Conservation (phyloP, 768 basidiomycete genomes). For the Pleurotus pulmonarius region DNA sequence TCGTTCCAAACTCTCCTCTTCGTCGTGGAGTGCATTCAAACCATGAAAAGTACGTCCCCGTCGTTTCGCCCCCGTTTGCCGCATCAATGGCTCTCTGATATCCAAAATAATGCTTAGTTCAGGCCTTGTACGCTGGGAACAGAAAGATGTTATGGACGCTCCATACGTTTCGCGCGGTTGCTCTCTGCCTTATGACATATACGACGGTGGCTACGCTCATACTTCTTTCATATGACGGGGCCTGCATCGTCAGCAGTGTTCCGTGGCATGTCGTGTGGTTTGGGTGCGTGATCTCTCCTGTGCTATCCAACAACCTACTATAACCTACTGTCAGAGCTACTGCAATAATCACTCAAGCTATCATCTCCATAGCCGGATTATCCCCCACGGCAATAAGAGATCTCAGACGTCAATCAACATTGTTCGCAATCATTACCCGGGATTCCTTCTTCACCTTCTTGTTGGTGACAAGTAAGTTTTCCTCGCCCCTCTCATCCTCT, state of each 20-base stretch:
- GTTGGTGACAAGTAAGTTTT: neutral
- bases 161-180: neutral
- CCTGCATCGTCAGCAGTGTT: neutral
- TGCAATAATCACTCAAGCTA: constrained; percentile 2
- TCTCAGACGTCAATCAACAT: neutral
- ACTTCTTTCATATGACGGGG: constrained; percentile 3
- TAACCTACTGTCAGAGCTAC: neutral
- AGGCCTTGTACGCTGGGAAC: neutral
- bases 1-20: constrained; percentile 1
- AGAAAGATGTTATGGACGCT: neutral
- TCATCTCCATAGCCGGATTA: neutral
- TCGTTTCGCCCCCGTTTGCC: neutral
- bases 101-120: neutral
- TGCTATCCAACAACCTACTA: neutral
- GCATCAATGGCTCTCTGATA: neutral
- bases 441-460: constrained; percentile 1
- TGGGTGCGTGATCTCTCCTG: neutral
- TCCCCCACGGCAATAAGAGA: neutral
- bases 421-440: constrained; percentile 1
- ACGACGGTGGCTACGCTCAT: neutral
- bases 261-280: constrained; percentile 5
- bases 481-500: too few relatives aligned
- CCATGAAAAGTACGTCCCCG: neutral
- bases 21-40: constrained; percentile 1
- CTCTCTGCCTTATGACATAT: neutral